A percentile compares a stretch with the other conserved stretches of the same genome.
These are phyloP conservation scores for Tetradesmus lagerheimii DNA, from an alignment of 139 green algal species.

Conservation along the genomic window DNA sequence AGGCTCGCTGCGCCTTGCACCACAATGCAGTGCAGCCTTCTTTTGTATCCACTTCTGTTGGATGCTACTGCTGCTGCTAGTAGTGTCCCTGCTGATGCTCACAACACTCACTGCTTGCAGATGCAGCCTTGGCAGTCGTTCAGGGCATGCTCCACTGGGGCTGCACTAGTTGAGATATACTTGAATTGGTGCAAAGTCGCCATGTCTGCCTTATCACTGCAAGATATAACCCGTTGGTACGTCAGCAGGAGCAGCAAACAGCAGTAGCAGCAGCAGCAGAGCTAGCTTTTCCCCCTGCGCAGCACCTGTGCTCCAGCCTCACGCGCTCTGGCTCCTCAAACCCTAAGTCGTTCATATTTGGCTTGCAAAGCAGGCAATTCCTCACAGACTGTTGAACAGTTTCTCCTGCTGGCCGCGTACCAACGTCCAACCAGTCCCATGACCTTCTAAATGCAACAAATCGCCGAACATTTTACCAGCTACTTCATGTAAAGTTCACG, in stretches of 20 bases:
- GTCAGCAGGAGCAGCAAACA: not conserved
- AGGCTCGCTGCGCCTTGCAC: too few species aligned
- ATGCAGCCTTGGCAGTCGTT: not conserved
- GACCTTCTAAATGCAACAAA: too few species aligned
- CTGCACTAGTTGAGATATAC: not conserved
- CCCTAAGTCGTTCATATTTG: too few species aligned
- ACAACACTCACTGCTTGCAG: not conserved
- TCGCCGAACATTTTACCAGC: too few species aligned
- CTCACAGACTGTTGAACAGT: too few species aligned
- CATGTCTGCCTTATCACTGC: not conserved
- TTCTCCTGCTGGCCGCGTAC: too few species aligned
- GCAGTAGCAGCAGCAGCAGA: not conserved
- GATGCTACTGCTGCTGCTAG: not conserved
- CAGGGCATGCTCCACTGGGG: not conserved
- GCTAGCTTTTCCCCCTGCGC: not conserved
- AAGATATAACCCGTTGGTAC: not conserved
- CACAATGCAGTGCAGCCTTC: too few species aligned
- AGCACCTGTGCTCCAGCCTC: not conserved
- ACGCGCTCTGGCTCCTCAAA: not conserved
- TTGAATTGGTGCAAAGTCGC: not conserved
- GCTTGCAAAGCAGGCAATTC: too few species aligned
- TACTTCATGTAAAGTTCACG: too few species aligned
- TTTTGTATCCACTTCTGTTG: not conserved
- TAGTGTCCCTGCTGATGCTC: not conserved
- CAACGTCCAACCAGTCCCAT: too few species aligned